Evolutionary conservation across 257 asterid species (phyloP), one percentile per base, ranked within the genome.

Genomic region (Verbascum thapsus): DNA sequence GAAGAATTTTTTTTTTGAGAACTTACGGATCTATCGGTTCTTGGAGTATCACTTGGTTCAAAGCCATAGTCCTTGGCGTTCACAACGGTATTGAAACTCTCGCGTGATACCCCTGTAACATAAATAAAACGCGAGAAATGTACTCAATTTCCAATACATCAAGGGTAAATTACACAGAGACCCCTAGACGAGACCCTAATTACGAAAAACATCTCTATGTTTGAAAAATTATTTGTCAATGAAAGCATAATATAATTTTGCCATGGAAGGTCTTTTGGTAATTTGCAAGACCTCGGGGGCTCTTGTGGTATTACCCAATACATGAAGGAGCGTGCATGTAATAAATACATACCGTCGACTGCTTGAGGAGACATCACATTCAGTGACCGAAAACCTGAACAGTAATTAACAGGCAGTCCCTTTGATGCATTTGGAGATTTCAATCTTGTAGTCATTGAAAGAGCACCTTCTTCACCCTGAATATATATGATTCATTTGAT

Each of bases 381-480:
- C 52, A 82, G 68, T 1, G 96, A 77, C 52, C 95, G 96, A 71
- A 89, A 92, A 51, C 99, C 99, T 44, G 99, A 87, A 76, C 99
- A 92, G 85, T 87, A 89, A 71, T 92, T 92, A 53, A 92, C 97
- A 5, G 96, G 91, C 56, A 92, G 58, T 58, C 98, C 97, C 68
- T 92, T 89, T 10, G 99, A 85, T 68, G 97, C 90, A 79, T 55
- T 80, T 59, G 80, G 82, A 37, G 90, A 82, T 64, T 83, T 81
- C 71, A 79, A 69, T 76, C 82, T 87, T 13, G 99, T 92, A 20
- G 99, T 89, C 99, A 92, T 89, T 26, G 99, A 89, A 68, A 92
- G 95, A 54, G 99, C 96, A 32, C 99, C 99, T 71, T 92, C 99
- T 79, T 92, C 99, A 10, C 99, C 99, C 99, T 92, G 63, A 68